Base-by-base conservation (phyloP, 2,329 filamentous ascomycete species). In the Xylariales sp. region DNA sequence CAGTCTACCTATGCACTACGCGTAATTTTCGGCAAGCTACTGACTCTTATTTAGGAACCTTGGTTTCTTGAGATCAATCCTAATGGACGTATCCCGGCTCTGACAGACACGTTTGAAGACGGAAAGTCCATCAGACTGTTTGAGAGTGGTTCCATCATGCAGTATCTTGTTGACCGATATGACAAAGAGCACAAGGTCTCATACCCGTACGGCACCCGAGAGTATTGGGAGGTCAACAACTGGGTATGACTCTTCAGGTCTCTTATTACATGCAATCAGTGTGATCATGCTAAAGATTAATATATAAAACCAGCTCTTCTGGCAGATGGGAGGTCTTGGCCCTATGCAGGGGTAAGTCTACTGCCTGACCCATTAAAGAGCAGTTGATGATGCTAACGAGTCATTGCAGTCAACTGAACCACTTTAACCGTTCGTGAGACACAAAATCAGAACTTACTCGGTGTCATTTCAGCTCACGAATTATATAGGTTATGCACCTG, bases 11-110 rank as follows among this genome's bases (percentile, higher is more conserved):
- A 18, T 15, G 20, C 5, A 7, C 11, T 8, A 11, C 5, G 12
- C 15, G 19, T 10, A n/a, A 6, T 31, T 30, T 21, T 32, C 31
- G 5, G 3, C 13, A n/a, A 3, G 6, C 4, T 25, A n/a, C 10
- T 8, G 19, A 18, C 24, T 19, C 20, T 29, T 29, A 32, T 21
- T 10, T 42, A 65, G 57, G 67, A 91, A 60, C 78, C 78, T 13
- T 94, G 87, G 88, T 96, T 91, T 65, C 75, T 94, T 19, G 81
- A 82, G 37, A 94, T 95, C 66, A 95, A 95, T 64, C 89, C 89
- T 46, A 95, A 95, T 60, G 89, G 89, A 47, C 85, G 89, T 49
- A 95, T 95, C 52, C 90, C 89, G 4, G 89, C 89, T 40, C 54
- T 95, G 35, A 93, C 86, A 6, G 89, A 95, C 63, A 85, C 72